Evolutionary conservation across 345 rosid species (phyloP).

Genomic region (sweet orange (Citrus sinensis)): DVS_A1.0 CM039163.1:8906501-8907000

Average conservation of each 20-base stretch:
- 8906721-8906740: background rate
- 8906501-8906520: too few species aligned
- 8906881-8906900: conserved; percentile 75
- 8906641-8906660: background rate
- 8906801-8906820: background rate
- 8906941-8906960: conserved; percentile 53
- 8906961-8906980: conserved; percentile 56
- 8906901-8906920: conserved; percentile 80
- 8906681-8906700: background rate
- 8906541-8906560: background rate
- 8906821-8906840: background rate
- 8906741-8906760: background rate
- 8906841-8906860: conserved; percentile 46
- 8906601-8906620: background rate
- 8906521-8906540: too few species aligned
- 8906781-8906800: too few species aligned
- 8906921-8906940: conserved; percentile 82
- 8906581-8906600: background rate
- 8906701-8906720: background rate
- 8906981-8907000: conserved; percentile 39
- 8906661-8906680: background rate
- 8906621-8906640: background rate
- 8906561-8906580: background rate
- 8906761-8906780: too few species aligned
- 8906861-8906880: conserved; percentile 95